These are phyloP conservation scores for Leishmania major DNA, from an alignment of 208 protist species.

Conservation along the genomic window DNA sequence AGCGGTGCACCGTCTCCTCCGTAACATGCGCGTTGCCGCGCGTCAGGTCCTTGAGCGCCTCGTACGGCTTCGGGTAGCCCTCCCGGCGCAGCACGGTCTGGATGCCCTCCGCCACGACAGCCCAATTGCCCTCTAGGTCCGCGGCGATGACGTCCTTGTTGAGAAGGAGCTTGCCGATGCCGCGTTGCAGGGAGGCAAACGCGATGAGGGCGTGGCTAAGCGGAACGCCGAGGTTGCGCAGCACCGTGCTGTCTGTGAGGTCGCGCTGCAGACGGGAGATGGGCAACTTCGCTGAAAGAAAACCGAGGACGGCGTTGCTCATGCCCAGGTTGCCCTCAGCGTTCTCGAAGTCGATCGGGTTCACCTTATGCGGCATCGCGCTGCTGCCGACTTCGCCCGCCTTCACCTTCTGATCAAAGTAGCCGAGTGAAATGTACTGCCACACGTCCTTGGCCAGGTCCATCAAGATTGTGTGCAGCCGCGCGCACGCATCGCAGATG, in stretches of 20 bases:
- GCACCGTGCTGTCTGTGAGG: conserved; percentile 95
- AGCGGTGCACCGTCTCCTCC: conserved; percentile 65
- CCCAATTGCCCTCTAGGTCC: conserved; percentile 94
- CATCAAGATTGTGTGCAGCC: conserved; percentile 94
- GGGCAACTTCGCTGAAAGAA: conserved; percentile 93
- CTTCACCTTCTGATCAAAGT: conserved; percentile 94
- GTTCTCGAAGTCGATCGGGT: conserved; percentile 98
- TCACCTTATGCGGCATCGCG: conserved; percentile 98
- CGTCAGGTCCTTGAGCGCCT: conserved; percentile 94
- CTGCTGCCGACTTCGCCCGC: conserved; percentile 95
- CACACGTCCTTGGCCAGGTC: conserved; percentile 94
- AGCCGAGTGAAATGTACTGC: conserved; percentile 95
- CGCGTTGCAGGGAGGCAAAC: conserved; percentile 82
- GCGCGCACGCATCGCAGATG: conserved; percentile 88
- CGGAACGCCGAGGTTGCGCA: conserved; percentile 94
- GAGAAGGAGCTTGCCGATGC: conserved; percentile 91
- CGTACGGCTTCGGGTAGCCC: conserved; percentile 92
- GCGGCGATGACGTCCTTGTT: conserved; percentile 66
- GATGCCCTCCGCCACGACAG: conserved; percentile 95
- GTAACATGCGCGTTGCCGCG: conserved; percentile 84
- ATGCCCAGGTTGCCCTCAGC: conserved; percentile 96
- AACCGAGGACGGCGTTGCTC: conserved; percentile 94
- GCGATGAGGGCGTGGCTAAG: conserved; percentile 92
- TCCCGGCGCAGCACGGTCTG: conserved; percentile 95
- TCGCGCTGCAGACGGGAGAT: conserved; percentile 96